Percentiles rank a stretch among this genome's conserved stretches.
phyloP scores from a whole-genome alignment of 345 rosid genomes.

The Eucalyptus curtisii region DNA sequence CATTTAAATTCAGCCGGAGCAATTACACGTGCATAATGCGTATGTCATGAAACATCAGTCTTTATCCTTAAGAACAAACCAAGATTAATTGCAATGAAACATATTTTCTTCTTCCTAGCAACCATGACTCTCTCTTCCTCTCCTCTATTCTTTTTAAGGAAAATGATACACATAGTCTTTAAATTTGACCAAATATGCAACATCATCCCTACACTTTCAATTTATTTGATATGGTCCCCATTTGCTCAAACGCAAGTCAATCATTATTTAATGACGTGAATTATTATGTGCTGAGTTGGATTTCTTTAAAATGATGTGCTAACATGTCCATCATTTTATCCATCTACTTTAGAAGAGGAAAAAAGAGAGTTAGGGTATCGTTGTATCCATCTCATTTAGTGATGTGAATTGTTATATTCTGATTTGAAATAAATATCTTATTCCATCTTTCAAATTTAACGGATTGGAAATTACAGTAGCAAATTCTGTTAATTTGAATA shows the following conservation, averaged over 20 bases:
- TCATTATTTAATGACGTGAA: background rate
- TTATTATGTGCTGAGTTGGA: background rate
- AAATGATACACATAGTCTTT: too few relatives aligned
- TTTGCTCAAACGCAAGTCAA: background rate
- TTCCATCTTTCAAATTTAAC: too few relatives aligned
- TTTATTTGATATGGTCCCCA: background rate
- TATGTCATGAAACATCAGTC: background rate
- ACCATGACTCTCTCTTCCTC: background rate
- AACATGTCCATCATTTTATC: background rate
- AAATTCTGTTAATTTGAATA: background rate
- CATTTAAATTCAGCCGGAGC: background rate
- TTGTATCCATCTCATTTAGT: background rate
- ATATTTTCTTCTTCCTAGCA: background rate
- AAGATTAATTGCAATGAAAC: background rate
- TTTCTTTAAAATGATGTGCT: too few relatives aligned
- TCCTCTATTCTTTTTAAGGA: accelerated
- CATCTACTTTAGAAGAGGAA: background rate
- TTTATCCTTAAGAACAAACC: background rate
- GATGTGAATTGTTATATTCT: too few relatives aligned
- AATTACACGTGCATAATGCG: background rate
- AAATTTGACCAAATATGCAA: too few relatives aligned
- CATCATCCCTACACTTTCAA: accelerated
- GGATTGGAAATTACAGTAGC: background rate
- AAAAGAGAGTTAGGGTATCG: too few relatives aligned
- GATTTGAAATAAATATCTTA: background rate